A percentile compares a stretch with the other conserved stretches of the same genome.
These are phyloP conservation scores for Pythium biforme DNA, from an alignment of 352 stramenopile species.

Conservation along the genomic window DNA sequence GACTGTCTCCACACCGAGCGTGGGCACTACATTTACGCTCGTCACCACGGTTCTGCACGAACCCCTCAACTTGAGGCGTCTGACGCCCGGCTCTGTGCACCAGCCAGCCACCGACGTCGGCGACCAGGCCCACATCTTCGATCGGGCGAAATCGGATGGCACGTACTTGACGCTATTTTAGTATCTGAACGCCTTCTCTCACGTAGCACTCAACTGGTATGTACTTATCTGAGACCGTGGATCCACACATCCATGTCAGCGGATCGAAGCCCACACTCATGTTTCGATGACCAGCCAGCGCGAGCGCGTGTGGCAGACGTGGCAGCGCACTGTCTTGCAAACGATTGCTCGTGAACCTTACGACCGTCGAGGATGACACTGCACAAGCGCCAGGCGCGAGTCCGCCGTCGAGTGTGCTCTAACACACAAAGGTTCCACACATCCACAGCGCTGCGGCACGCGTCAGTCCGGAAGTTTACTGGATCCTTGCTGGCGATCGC, in stretches of 20 bases:
- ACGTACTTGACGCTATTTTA: not conserved
- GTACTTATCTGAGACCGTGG: not conserved
- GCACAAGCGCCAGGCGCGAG: no score
- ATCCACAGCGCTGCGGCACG: not conserved
- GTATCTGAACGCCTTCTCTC: not conserved
- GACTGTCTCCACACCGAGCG: no score
- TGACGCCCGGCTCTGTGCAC: not conserved
- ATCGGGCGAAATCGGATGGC: not conserved
- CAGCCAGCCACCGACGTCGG: not conserved
- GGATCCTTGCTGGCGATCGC: not conserved
- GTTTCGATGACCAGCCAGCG: not conserved
- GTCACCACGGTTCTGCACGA: no score
- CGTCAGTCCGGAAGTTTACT: slow-evolving; percentile 5
- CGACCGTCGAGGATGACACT: not conserved
- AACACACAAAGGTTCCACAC: not conserved
- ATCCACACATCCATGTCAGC: slow-evolving; percentile 1
- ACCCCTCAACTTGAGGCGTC: no score
- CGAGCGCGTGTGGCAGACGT: no score
- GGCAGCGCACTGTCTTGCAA: not conserved
- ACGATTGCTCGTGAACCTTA: not conserved
- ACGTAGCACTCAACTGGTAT: not conserved
- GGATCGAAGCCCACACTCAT: not conserved
- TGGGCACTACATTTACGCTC: no score
- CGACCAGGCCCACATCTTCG: not conserved
- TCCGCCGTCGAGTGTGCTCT: not conserved